Evolutionary conservation across 2,329 filamentous ascomycete species (phyloP).

Genomic region (Ophiostoma angusticollis): DNA sequence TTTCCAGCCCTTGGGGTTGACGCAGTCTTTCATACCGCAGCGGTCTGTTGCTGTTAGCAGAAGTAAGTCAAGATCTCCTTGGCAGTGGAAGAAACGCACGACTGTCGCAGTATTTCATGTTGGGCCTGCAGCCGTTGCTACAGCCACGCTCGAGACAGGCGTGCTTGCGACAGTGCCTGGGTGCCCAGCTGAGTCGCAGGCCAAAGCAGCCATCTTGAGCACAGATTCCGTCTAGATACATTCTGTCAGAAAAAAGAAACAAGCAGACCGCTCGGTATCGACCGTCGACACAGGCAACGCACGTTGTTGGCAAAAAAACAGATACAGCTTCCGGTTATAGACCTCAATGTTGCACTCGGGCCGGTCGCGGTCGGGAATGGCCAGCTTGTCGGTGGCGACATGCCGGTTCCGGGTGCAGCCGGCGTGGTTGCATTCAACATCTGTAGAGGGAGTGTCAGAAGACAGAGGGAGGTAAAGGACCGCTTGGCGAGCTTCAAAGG

Average conservation of each 20-base stretch:
- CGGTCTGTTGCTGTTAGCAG: constrained; percentile 6
- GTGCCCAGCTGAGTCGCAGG: constrained; percentile 2
- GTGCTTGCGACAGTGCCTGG: constrained; percentile 9
- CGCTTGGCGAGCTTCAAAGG: not conserved
- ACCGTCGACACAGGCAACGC: not conserved
- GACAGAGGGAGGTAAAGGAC: not conserved
- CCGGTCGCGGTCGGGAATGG: constrained; percentile 1
- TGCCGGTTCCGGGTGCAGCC: constrained; percentile 1
- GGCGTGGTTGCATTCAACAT: constrained; percentile 5
- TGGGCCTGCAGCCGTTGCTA: not conserved
- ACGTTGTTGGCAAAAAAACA: constrained; percentile 9
- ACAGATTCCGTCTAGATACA: constrained; percentile 5
- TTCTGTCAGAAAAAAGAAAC: not conserved
- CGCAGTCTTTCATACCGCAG: constrained; percentile 3
- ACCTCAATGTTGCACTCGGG: constrained; percentile 6
- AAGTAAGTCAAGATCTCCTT: not conserved
- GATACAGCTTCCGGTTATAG: constrained; percentile 6
- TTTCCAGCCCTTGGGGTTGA: constrained; percentile 7
- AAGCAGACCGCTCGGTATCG: too few species aligned
- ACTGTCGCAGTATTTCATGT: constrained; percentile 4
- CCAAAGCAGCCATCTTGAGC: not conserved
- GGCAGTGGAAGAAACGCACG: constrained; percentile 1
- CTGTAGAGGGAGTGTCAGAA: not conserved
- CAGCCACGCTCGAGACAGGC: constrained; percentile 11
- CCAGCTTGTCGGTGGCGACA: not conserved